Conservation (phyloP, 345 rosid species). For the Citrus mangshanensis region DNA sequence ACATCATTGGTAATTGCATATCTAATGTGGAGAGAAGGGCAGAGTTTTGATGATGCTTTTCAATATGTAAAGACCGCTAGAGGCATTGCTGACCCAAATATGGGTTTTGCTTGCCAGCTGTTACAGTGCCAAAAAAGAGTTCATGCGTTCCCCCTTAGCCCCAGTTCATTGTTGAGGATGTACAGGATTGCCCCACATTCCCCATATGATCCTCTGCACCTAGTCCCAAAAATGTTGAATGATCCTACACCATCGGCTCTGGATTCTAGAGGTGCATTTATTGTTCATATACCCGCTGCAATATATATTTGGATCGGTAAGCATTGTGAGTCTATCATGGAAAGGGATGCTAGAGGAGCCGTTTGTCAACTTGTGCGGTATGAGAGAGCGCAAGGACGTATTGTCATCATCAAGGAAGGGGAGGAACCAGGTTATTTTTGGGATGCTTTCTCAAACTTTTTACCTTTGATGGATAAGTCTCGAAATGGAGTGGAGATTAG, state of each 20-base stretch:
- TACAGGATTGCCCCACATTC: conserved; percentile 95
- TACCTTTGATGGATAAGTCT: conserved; percentile 73
- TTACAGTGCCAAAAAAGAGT: conserved; percentile 97
- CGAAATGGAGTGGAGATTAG: conserved; percentile 28
- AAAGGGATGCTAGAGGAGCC: conserved; percentile 94
- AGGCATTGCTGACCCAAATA: conserved; percentile 97
- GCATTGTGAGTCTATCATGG: conserved; percentile 80
- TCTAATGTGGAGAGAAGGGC: conserved; percentile 99
- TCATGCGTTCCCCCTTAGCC: conserved; percentile 95
- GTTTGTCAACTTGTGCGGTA: conserved; percentile 93
- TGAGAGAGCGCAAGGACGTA: conserved; percentile 80
- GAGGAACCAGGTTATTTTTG: conserved; percentile 84
- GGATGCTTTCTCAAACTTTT: conserved; percentile 73
- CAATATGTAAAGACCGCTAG: conserved; percentile 95
- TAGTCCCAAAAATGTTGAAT: conserved; percentile 89
- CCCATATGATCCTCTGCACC: conserved; percentile 96
- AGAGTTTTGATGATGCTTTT: conserved; percentile 97
- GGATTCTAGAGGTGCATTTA: conserved; percentile 98
- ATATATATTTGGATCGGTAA: conserved; percentile 94
- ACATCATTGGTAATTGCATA: conserved; percentile 98
- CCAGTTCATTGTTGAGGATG: conserved; percentile 90
- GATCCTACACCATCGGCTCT: conserved; percentile 76
- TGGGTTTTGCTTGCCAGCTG: conserved; percentile 99
- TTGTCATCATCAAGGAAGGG: conserved; percentile 73
- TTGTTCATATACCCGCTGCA: conserved; percentile 80